These are phyloP conservation scores for Phytophthora litchii DNA, from an alignment of 352 stramenopile species.

Conservation along the genomic window DNA sequence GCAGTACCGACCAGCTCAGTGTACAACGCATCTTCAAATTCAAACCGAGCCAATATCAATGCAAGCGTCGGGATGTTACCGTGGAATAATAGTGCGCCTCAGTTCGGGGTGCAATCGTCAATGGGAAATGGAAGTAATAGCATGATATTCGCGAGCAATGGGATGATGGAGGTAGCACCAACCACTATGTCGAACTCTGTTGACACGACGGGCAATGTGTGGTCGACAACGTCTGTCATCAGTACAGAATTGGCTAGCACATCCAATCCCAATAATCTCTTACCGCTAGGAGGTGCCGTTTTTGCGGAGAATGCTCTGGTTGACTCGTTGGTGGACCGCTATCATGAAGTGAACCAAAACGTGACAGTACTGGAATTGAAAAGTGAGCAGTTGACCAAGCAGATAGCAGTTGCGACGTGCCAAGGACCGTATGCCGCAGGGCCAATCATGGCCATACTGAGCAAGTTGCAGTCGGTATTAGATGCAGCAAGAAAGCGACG, in stretches of 20 bases:
- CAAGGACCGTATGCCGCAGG: constrained; percentile 46
- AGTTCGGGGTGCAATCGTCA: constrained; percentile 10
- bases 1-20: constrained; percentile 6
- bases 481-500: constrained; percentile 36
- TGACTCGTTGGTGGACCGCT: constrained; percentile 59
- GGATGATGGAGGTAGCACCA: constrained; percentile 18
- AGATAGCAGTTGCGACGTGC: constrained; percentile 53
- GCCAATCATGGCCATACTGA: constrained; percentile 35
- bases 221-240: constrained; percentile 32
- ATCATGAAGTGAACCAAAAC: constrained; percentile 50
- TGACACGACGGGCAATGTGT: constrained; percentile 21
- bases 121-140: constrained; percentile 14
- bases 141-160: constrained; percentile 13
- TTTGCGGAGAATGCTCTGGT: constrained; percentile 54
- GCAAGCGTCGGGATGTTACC: neutral
- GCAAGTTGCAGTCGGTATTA: constrained; percentile 36
- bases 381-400: constrained; percentile 42
- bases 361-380: constrained; percentile 53
- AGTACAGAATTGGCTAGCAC: constrained; percentile 27
- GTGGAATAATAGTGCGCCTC: constrained; percentile 18
- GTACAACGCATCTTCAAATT: constrained; percentile 2
- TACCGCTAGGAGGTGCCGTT: constrained; percentile 27
- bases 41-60: constrained; percentile 12
- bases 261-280: constrained; percentile 25
- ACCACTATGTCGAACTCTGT: constrained; percentile 12